Evolutionary conservation across 495 filamentous ascomycete genomes (phyloP).

Genomic region (Physcia stellaris): DNA sequence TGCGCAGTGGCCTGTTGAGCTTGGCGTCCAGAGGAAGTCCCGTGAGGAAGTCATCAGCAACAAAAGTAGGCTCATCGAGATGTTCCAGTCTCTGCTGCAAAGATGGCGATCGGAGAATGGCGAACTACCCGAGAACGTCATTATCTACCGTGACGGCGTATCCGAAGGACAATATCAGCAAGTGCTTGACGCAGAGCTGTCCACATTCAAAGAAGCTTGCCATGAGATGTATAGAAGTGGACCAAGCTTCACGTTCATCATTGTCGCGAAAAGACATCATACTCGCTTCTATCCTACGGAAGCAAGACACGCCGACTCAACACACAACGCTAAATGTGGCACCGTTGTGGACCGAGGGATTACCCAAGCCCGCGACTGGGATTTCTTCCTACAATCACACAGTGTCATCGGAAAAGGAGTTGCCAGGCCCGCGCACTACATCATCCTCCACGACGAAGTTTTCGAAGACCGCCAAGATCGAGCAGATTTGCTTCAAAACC

Average conservation of each 20-base stretch:
- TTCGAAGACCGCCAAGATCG: constrained; percentile 36
- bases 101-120: constrained; percentile 43
- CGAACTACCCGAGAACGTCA: constrained; percentile 52
- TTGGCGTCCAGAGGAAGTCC: constrained; percentile 37
- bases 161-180: constrained; percentile 65
- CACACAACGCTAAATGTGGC: constrained; percentile 51
- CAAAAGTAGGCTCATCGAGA: constrained; percentile 29
- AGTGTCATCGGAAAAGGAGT: constrained; percentile 73
- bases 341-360: constrained; percentile 78
- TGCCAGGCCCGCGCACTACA: constrained; percentile 50
- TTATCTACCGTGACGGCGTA: constrained; percentile 84
- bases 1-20: constrained; percentile 54
- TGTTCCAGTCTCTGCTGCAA: constrained; percentile 44
- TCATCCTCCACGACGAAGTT: constrained; percentile 60
- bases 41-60: constrained; percentile 53
- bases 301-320: constrained; percentile 13
- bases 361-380: constrained; percentile 55
- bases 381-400: constrained; percentile 80
- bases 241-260: constrained; percentile 32
- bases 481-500: constrained; percentile 45
- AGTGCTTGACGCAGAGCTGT: constrained; percentile 43
- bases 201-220: constrained; percentile 47
- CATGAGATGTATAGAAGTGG: constrained; percentile 31
- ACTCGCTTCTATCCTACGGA: constrained; percentile 66
- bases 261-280: constrained; percentile 71